These are phyloP conservation scores for Morella rubra DNA, from an alignment of 306 rosid genomes.

Conservation along the genomic window DNA sequence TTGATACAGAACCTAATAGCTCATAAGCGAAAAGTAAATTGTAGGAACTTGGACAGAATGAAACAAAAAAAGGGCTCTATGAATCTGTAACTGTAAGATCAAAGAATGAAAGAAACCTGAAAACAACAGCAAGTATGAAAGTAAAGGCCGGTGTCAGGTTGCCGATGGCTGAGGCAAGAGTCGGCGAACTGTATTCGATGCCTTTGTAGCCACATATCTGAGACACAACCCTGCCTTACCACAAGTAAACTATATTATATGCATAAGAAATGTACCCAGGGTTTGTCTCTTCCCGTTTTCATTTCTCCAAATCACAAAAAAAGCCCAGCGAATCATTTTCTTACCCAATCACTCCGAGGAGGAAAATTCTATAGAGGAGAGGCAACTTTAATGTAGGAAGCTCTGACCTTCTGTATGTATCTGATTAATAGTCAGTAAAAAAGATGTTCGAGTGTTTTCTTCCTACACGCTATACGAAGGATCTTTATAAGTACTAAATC, in stretches of 20 bases:
- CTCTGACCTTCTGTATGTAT: constrained; percentile 38
- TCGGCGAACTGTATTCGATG: constrained; percentile 45
- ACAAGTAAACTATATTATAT: not conserved
- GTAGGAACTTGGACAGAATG: not conserved
- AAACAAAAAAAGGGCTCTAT: not conserved
- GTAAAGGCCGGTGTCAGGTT: constrained; percentile 56
- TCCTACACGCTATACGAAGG: not conserved
- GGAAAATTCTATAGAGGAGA: constrained; percentile 35
- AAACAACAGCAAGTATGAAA: constrained; percentile 48
- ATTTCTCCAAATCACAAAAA: not conserved
- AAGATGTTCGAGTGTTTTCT: not conserved
- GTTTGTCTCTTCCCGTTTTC: not conserved
- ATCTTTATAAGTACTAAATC: not conserved
- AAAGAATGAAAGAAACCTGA: constrained; percentile 37
- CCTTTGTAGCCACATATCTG: constrained; percentile 46
- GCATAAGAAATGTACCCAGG: not conserved
- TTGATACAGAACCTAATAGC: no score
- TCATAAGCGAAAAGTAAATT: no score
- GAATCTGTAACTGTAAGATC: not conserved
- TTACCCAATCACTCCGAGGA: constrained; percentile 51
- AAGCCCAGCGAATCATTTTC: not conserved
- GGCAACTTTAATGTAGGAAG: constrained; percentile 43
- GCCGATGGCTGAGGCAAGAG: constrained; percentile 41
- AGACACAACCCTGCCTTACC: constrained; percentile 31
- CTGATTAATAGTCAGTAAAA: not conserved